phyloP scores from a whole-genome alignment of 805 yeast genomes.

The Spathaspora hagerdaliae region DNA sequence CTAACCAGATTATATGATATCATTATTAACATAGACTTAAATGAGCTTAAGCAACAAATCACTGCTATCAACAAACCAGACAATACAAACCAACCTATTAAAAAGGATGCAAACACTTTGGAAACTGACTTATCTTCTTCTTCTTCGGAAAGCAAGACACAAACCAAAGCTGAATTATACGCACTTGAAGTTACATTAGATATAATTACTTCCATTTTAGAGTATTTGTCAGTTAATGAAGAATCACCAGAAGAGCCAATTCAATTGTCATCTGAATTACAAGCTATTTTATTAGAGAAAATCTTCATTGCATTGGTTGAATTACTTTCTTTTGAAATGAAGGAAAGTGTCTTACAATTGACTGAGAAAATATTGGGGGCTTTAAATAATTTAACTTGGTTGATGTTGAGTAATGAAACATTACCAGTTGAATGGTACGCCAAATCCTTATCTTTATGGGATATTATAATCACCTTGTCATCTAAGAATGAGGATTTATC shows the following conservation, averaged over 20 bases:
- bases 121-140: conserved; percentile 7
- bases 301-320: conserved; percentile 32
- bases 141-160: conserved; percentile 16
- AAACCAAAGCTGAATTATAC: conserved; percentile 52
- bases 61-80: conserved; percentile 17
- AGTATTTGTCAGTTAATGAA: conserved; percentile 40
- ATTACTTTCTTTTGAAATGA: conserved; percentile 34
- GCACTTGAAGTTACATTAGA: conserved; percentile 72
- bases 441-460: conserved; percentile 26
- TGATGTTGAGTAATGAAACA: conserved; percentile 31
- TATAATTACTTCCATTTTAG: conserved; percentile 70
- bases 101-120: conserved; percentile 11
- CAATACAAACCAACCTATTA: conserved; percentile 35
- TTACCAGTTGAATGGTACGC: conserved; percentile 39
- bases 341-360: conserved; percentile 30
- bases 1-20: conserved; percentile 19
- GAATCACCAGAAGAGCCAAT: conserved; percentile 16
- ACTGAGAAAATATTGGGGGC: conserved; percentile 56
- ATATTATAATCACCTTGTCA: conserved; percentile 11
- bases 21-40: conserved; percentile 25
- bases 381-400: conserved; percentile 71
- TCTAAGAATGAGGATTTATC: conserved; percentile 14
- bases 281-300: conserved; percentile 15
- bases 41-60: conserved; percentile 22
- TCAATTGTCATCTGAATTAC: conserved; percentile 15